Evolutionary conservation across 768 basidiomycete species (phyloP).

Genomic region (Russula lepida): DNA sequence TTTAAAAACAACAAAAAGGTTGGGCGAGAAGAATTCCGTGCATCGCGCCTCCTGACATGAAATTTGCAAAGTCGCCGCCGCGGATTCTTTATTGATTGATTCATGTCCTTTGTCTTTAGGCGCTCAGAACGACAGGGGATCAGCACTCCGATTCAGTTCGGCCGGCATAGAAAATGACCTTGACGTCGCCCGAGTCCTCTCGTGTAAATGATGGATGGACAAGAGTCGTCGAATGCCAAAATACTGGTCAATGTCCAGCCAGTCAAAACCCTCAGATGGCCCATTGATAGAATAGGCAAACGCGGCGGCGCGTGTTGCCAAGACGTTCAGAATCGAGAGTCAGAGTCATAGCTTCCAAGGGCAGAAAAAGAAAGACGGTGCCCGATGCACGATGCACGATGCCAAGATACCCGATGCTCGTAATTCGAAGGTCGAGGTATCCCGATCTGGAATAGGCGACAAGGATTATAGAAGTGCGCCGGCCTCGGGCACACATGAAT

Average conservation of each 20-base stretch:
- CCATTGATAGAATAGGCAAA: not conserved
- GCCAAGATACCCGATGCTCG: not conserved
- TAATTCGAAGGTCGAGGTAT: not conserved
- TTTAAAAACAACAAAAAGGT: not conserved
- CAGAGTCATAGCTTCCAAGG: not conserved
- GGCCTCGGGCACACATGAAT: not conserved
- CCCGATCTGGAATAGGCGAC: not conserved
- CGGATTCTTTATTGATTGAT: slow-evolving; percentile 6
- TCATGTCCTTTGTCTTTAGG: not conserved
- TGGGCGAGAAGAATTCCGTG: slow-evolving; percentile 8
- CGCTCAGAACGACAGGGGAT: slow-evolving; percentile 13
- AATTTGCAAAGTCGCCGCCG: slow-evolving; percentile 11
- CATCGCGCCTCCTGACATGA: slow-evolving; percentile 14
- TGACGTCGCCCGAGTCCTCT: not conserved
- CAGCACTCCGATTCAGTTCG: slow-evolving; percentile 2
- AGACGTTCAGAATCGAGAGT: not conserved
- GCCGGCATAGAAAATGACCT: slow-evolving; percentile 1
- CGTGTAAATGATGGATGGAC: not conserved
- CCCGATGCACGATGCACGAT: not conserved
- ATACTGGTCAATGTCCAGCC: not conserved
- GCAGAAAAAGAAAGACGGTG: not conserved
- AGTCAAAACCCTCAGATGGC: not conserved
- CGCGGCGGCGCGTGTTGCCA: not conserved
- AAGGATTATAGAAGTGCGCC: not conserved
- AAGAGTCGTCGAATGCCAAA: not conserved